Percentiles rank a stretch among this genome's conserved stretches.
These are phyloP conservation scores for Sporisorium iseilematis-ciliati DNA, from an alignment of 1,284 basidiomycete species.

Conservation along the genomic window DNA sequence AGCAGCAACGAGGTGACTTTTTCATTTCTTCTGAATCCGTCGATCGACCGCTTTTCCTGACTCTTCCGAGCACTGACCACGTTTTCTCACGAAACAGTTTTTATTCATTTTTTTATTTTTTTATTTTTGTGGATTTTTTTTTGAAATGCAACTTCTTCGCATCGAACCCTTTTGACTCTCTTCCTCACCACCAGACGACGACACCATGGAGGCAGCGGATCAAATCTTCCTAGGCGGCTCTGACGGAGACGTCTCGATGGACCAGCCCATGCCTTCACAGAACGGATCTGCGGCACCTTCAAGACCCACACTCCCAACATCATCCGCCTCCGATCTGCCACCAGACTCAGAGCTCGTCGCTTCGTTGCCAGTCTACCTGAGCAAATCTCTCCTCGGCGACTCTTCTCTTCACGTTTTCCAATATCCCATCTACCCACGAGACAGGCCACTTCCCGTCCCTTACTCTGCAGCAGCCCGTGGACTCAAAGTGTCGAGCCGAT, in stretches of 20 bases:
- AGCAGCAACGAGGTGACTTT: no score
- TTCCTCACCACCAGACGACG: background rate
- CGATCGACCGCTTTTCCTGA: constrained; percentile 5
- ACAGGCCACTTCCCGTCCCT: constrained; percentile 62
- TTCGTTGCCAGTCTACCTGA: constrained; percentile 66
- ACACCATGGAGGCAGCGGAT: constrained; percentile 37
- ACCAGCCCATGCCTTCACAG: background rate
- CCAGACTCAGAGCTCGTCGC: constrained; percentile 58
- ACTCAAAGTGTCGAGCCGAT: constrained; percentile 58
- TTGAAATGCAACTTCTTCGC: constrained; percentile 1
- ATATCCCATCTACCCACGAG: constrained; percentile 64
- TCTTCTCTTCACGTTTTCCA: constrained; percentile 64
- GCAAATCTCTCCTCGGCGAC: constrained; percentile 52
- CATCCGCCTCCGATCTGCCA: constrained; percentile 31
- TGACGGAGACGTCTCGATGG: constrained; percentile 18
- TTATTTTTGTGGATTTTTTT: constrained; percentile 5
- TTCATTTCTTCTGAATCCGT: constrained; percentile 14
- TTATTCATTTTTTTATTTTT: background rate
- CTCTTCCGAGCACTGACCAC: constrained; percentile 30
- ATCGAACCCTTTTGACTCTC: background rate
- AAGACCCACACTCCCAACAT: constrained; percentile 23
- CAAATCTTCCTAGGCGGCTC: constrained; percentile 32
- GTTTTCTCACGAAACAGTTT: background rate
- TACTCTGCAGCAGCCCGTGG: constrained; percentile 61
- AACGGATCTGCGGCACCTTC: constrained; percentile 2